These are phyloP conservation scores for Monosporozyma solicola DNA, from an alignment of 805 yeast species.

Conservation along the genomic window DNA sequence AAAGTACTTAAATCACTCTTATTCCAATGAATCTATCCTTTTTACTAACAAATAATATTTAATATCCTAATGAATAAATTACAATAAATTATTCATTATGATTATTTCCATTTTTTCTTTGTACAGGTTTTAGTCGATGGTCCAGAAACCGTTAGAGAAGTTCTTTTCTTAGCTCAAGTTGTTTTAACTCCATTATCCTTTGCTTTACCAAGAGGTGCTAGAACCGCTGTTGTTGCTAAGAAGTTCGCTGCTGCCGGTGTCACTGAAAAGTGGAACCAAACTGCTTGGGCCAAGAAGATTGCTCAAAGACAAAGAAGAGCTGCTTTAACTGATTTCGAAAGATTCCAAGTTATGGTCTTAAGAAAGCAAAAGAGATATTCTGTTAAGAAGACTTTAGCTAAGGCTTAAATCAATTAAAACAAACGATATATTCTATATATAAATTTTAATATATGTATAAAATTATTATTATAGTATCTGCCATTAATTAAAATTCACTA, in stretches of 20 bases:
- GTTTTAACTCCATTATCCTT: slow-evolving; percentile 88
- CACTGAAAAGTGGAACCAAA: slow-evolving; percentile 81
- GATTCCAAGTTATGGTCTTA: slow-evolving; percentile 97
- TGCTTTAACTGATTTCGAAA: slow-evolving; percentile 91
- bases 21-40: neutral
- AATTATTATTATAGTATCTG: neutral
- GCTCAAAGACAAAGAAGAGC: slow-evolving; percentile 93
- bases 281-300: slow-evolving; percentile 97
- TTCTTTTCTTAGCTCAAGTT: slow-evolving; percentile 77
- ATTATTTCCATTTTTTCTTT: neutral
- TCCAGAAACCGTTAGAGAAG: slow-evolving; percentile 89
- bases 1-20: too few relatives aligned
- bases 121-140: slow-evolving; percentile 86
- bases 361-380: slow-evolving; percentile 96
- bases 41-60: slow-evolving; percentile 3
- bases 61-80: neutral
- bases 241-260: slow-evolving; percentile 89
- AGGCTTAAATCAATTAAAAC: slow-evolving; percentile 52
- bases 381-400: slow-evolving; percentile 93
- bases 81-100: slow-evolving; percentile 4
- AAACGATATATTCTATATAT: slow-evolving; percentile 1
- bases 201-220: slow-evolving; percentile 91
- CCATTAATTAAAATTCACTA: neutral
- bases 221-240: slow-evolving; percentile 77
- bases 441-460: slow-evolving; percentile 1